Base-by-base conservation (phyloP, 371 early-diverging fungal genomes). In the Thermomucor indicae-seudaticae region DNA sequence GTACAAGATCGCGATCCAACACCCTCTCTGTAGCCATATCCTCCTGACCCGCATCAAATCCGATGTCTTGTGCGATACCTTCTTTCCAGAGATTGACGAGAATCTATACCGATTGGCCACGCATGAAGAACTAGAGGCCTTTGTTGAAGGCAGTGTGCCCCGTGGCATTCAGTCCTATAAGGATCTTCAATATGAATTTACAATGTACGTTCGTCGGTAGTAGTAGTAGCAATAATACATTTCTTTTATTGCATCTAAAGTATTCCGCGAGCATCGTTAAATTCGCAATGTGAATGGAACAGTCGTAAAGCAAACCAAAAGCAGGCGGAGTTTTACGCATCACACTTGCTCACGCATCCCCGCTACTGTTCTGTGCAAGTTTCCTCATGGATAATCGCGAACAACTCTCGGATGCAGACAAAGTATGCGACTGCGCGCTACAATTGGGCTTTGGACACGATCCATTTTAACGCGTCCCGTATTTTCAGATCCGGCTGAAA, bases 401-500 rank as follows among this genome's bases (percentile, higher is more conserved):
- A n/a, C 53, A 52, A 48, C 43, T 38, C 19, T 58, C 59, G 27
- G 53, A 58, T 49, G 59, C 59, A 24, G 53, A 58, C 32, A 52
- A 58, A 48, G 58, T 58, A 31, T 23, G 1, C 30, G 20, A 32
- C 19, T 6, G 29, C 14, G 17, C 39, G 3, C 2, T 4, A 23
- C 37, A 25, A n/a, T 34, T n/a, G n/a, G 2, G 25, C 1, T 31
- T 32, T 42, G n/a, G 19, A 16, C n/a, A 30, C 41, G 24, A 23
- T n/a, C n/a, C 17, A 11, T 32, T 14, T 35, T 34, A 37, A 29
- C 23, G n/a, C 23, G 16, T n/a, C 37, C 37, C 19, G 11, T 30
- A n/a, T 47, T 2, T 20, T 4, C 65, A 89, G 86, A 85, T 89
- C 51, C 81, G 89, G 30, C 72, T 79, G 47, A 86, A 85, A 47